Conservation (phyloP, 306 rosid genomes). For the Cicer arietinum region DNA sequence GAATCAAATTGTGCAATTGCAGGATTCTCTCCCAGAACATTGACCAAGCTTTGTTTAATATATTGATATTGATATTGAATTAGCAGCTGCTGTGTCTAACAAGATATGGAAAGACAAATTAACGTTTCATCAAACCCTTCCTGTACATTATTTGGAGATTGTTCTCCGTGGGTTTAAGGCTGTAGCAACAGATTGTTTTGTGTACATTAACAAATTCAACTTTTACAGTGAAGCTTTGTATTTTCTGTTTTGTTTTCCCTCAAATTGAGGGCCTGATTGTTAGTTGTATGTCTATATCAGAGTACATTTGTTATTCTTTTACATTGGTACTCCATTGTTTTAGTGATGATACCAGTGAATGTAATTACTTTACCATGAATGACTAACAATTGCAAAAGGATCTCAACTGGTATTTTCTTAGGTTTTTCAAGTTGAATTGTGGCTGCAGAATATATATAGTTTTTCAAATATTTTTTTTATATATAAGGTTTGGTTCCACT, state of each 20-base stretch:
- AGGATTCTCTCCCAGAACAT: conserved; percentile 37
- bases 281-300: conserved; percentile 42
- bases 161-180: conserved; percentile 35
- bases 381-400: neutral
- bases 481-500: neutral
- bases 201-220: conserved; percentile 51
- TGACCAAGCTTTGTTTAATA: conserved; percentile 40
- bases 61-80: neutral
- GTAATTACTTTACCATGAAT: conserved; percentile 40
- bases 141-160: conserved; percentile 51
- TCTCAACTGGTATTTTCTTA: neutral
- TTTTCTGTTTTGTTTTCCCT: conserved; percentile 37
- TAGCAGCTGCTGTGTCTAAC: conserved; percentile 42
- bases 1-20: conserved; percentile 43
- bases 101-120: conserved; percentile 41
- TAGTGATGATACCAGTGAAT: conserved; percentile 46
- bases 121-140: conserved; percentile 43
- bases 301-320: conserved; percentile 54
- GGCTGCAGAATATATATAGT: neutral
- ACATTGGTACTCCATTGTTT: conserved; percentile 48
- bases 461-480: neutral
- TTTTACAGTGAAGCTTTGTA: neutral
- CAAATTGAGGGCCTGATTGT: conserved; percentile 45
- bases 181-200: conserved; percentile 35
- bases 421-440: conserved; percentile 2